A percentile compares a stretch with the other conserved stretches of the same genome.
phyloP scores from a whole-genome alignment of 2,329 filamentous ascomycete genomes.

The Fusarium euwallaceae region DNA sequence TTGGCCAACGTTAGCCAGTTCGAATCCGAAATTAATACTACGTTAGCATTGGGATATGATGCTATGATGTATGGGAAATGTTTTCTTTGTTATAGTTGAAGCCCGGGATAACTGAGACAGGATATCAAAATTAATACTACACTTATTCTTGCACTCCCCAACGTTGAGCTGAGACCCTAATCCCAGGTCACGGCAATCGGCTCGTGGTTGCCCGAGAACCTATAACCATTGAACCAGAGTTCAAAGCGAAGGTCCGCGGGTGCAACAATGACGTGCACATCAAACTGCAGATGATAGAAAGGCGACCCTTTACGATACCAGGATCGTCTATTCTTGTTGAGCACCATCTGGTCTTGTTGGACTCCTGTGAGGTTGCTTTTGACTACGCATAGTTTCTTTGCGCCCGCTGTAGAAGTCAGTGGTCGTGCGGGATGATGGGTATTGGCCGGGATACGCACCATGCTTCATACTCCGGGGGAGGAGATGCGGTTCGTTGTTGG shows the following conservation, averaged over 20 bases:
- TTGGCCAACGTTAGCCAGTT: not conserved
- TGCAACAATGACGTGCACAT: slow-evolving; percentile 67
- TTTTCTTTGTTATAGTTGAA: too few relatives aligned
- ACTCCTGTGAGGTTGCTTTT: slow-evolving; percentile 57
- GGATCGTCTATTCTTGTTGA: slow-evolving; percentile 52
- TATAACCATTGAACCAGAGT: slow-evolving; percentile 53
- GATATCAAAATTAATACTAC: not conserved
- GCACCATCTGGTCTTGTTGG: slow-evolving; percentile 53
- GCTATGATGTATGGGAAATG: too few relatives aligned
- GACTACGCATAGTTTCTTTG: slow-evolving; percentile 55
- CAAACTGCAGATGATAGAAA: slow-evolving; percentile 58
- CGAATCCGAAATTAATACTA: not conserved
- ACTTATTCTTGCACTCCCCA: not conserved
- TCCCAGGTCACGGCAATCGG: slow-evolving; percentile 37
- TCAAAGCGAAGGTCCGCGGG: slow-evolving; percentile 66
- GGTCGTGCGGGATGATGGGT: not conserved
- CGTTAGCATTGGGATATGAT: too few relatives aligned
- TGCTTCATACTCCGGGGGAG: slow-evolving; percentile 50
- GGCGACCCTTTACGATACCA: slow-evolving; percentile 52
- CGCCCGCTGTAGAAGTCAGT: slow-evolving; percentile 49
- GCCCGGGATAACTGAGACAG: too few relatives aligned
- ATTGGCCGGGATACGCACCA: slow-evolving; percentile 38
- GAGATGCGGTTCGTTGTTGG: not conserved
- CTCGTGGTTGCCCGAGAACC: slow-evolving; percentile 42
- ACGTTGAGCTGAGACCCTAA: not conserved